Evolutionary conservation across 495 filamentous ascomycete genomes (phyloP).

Genomic region (Xylaria curta): DNA sequence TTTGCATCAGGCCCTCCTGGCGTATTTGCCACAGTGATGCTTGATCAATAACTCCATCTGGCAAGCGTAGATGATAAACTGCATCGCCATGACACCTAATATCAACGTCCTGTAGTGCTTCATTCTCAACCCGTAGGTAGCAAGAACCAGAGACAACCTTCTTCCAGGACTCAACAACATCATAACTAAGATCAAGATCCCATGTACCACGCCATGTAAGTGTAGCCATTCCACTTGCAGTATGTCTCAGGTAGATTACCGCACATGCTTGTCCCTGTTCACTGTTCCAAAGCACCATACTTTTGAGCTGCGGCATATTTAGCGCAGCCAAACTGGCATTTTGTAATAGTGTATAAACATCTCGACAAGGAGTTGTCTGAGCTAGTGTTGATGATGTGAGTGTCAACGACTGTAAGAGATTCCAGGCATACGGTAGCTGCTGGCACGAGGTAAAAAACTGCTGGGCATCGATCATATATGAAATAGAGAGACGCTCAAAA

Average conservation of each 20-base stretch:
- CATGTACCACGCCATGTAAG: slow-evolving; percentile 16
- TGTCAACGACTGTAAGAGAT: slow-evolving; percentile 16
- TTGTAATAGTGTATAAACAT: slow-evolving; percentile 16
- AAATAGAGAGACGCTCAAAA: slow-evolving; percentile 11
- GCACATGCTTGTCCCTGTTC: slow-evolving; percentile 13
- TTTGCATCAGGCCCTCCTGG: slow-evolving; percentile 5
- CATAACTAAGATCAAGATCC: slow-evolving; percentile 6
- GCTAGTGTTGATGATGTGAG: slow-evolving; percentile 8
- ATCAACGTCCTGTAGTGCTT: slow-evolving; percentile 1
- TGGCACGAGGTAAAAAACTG: slow-evolving; percentile 8
- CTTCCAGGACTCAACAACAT: slow-evolving; percentile 9
- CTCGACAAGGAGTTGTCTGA: neutral
- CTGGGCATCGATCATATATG: slow-evolving; percentile 17
- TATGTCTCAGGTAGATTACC: slow-evolving; percentile 9
- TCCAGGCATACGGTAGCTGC: slow-evolving; percentile 12
- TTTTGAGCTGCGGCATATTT: slow-evolving; percentile 16
- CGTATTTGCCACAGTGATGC: slow-evolving; percentile 18
- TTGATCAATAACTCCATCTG: slow-evolving; percentile 10
- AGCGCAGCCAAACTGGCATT: slow-evolving; percentile 13
- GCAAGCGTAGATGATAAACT: slow-evolving; percentile 16
- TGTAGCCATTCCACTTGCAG: slow-evolving; percentile 1
- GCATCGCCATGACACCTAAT: slow-evolving; percentile 20
- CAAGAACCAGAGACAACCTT: slow-evolving; percentile 13
- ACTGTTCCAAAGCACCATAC: slow-evolving; percentile 15
- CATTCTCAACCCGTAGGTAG: slow-evolving; percentile 14